A percentile compares a stretch with the other conserved stretches of the same genome.
These are phyloP conservation scores for Bonia amplexicaulis DNA, from an alignment of 176 grass and related monocot genomes.

Conservation along the genomic window DNA sequence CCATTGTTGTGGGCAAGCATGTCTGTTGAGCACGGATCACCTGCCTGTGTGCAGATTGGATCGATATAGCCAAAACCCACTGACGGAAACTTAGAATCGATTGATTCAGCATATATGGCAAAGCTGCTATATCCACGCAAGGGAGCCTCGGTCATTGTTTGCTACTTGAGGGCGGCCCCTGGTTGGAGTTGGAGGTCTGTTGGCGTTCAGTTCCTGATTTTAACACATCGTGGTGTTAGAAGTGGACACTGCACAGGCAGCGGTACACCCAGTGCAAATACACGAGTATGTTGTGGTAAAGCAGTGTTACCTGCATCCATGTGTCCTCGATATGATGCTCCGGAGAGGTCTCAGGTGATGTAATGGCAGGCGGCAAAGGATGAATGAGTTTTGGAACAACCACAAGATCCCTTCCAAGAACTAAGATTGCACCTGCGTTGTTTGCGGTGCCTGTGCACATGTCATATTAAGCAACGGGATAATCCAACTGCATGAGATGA, in stretches of 20 bases:
- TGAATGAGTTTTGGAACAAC: slow-evolving; percentile 99
- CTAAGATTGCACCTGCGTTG: slow-evolving; percentile 94
- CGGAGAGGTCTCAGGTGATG: slow-evolving; percentile 69
- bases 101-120: background rate
- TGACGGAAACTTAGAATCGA: background rate
- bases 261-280: background rate
- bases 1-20: background rate
- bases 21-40: background rate
- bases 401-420: slow-evolving; percentile 94
- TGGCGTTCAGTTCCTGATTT: slow-evolving; percentile 90
- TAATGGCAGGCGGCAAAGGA: slow-evolving; percentile 88
- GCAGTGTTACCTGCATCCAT: slow-evolving; percentile 85
- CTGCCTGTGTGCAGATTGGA: slow-evolving; percentile 13
- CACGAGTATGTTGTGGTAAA: background rate
- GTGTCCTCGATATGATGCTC: slow-evolving; percentile 85
- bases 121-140: slow-evolving; percentile 64
- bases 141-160: slow-evolving; percentile 64
- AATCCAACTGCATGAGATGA: background rate
- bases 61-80: slow-evolving; percentile 27
- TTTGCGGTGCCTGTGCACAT: slow-evolving; percentile 72
- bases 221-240: slow-evolving; percentile 14
- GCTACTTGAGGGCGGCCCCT: slow-evolving; percentile 89
- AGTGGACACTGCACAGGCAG: background rate
- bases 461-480: background rate
- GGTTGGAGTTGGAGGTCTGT: slow-evolving; percentile 82